Evolutionary conservation across 2,329 filamentous ascomycete genomes (phyloP), one percentile per base, ranked within the genome.

Genomic region (Exophiala spinifera): DNA sequence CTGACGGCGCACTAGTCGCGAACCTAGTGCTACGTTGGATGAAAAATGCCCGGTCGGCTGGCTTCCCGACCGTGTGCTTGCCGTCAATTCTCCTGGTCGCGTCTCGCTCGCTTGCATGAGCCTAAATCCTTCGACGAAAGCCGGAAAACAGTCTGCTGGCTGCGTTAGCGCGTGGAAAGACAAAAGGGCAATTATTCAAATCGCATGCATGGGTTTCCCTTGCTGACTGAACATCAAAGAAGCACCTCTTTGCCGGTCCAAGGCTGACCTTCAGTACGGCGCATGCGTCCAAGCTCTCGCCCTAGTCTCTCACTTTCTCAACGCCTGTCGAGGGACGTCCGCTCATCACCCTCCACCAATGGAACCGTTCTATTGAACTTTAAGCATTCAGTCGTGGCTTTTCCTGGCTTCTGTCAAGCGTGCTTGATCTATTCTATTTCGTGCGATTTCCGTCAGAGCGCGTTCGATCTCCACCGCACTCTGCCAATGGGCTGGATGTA

Each of bases 1-100:
- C 40, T 52, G 28, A 45, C 49, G 53, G 48, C 49, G 49, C 49
- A n/a, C 19, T 23, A 40, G 19, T 33, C 23, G 28, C 28, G 28
- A 31, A 31, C 28, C 8, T 10, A 31, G 28, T 31, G 28, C 7
- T 31, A 31, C 28, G 7, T 31, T 5, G 6, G 28, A 10, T 6
- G 11, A 31, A 6, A 31, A 31, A 31, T 31, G 28, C 28, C 28
- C 28, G 8, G 28, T 31, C 28, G 28, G 28, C 10, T 31, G 28
- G 28, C 28, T 31, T 31, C 28, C n/a, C 28, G 28, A 31, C 28
- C 11, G 8, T 5, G 28, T 31, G 28, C 28, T 31, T 11, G 3
- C 11, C 28, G 28, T 31, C 28, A 31, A n/a, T 14, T 44, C 42
- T 13, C 10, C 23, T 21, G n/a, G 10, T 20, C 19, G n/a, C 42